Evolutionary conservation across 1,139 yeast genomes (phyloP), one percentile per base, ranked within the genome.

Genomic region (Waltiozyma sp.): DNA sequence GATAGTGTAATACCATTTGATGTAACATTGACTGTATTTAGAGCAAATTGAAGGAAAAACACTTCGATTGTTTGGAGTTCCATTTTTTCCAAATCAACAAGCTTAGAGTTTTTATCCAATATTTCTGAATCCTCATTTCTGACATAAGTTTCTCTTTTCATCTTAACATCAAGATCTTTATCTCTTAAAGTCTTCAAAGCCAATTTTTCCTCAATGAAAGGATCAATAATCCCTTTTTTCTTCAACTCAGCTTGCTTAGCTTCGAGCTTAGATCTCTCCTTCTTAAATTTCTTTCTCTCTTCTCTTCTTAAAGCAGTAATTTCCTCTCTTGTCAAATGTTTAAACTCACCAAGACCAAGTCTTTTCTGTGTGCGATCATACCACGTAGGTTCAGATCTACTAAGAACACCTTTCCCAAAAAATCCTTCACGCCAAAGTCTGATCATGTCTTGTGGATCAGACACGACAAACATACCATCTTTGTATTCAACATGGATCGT

Each of bases 301-400:
- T 69, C 72, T 47, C 99, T 69, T 55, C 99, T 69, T 23, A 69
- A 65, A 40, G 72, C 72, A 1, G 96, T 89, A 28, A 88, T 63
- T 50, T 85, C 95, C 62, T 91, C 98, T 43, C 80, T 68, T 11
- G 77, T 70, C 19, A 63, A 49, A 28, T 58, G 59, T 34, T 52
- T 48, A 23, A 43, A 62, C 44, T 44, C 63, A 28, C 67, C 66
- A 13, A 66, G 57, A 13, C 69, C 71, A 15, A 71, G 62, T 42
- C 82, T 68, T 41, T 83, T 65, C 28, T 71, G 65, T 1, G 86
- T 78, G 43, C 97, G 71, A 14, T 68, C 68, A 39, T 60, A 63
- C 97, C 97, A 91, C 0, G 95, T 78, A 0, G 98, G 96, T 55
- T 91, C 96, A 46, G 95, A 83, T 50, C 99, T 69, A 33, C 95